Base-by-base conservation (phyloP, 768 basidiomycete genomes). In the Amanita brunnescens region DNA sequence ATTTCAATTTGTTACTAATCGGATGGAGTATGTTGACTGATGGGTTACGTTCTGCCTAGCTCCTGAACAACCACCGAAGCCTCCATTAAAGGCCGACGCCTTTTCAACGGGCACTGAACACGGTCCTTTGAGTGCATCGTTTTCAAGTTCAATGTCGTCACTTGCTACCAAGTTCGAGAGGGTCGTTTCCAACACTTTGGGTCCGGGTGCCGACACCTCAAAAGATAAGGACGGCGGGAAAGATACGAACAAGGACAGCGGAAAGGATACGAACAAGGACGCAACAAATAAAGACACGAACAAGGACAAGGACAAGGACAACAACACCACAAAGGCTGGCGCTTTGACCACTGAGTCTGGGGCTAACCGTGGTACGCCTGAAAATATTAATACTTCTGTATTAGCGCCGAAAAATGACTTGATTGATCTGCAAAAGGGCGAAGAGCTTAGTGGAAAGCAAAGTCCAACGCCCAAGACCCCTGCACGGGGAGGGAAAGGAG, bases 141-240 rank as follows among this genome's bases (percentile, higher is more conserved):
- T n/a, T n/a, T n/a, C n/a, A 24, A 10, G 20, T 7, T 26, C 34
- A 16, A 18, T 6, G n/a, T 38, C 37, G 7, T 3, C 33, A 14
- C 32, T 20, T 16, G 34, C 21, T 30, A 16, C 14, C 45, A 35
- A 30, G 9, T 32, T 47, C 2, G 44, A 46, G 7, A 47, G n/a
- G 23, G 26, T n/a, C 0, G n/a, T 29, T 13, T 12, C 47, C 24
- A 18, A 18, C 2, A 1, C 21, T 16, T 26, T 14, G 5, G 37
- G 34, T 10, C 16, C 34, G 8, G 20, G 24, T 48, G 16, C 24
- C n/a, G 47, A 39, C 24, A 1, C 26, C 1, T 39, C 35, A n/a
- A 48, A 49, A n/a, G 39, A 49, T 26, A 48, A 49, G 5, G 39
- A 49, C 24, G 23, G 35, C 20, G n/a, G n/a, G n/a, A n/a, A n/a